Evolutionary conservation across 2,329 filamentous ascomycete genomes (phyloP).

Genomic region (Orbilia ellipsospora): DNA sequence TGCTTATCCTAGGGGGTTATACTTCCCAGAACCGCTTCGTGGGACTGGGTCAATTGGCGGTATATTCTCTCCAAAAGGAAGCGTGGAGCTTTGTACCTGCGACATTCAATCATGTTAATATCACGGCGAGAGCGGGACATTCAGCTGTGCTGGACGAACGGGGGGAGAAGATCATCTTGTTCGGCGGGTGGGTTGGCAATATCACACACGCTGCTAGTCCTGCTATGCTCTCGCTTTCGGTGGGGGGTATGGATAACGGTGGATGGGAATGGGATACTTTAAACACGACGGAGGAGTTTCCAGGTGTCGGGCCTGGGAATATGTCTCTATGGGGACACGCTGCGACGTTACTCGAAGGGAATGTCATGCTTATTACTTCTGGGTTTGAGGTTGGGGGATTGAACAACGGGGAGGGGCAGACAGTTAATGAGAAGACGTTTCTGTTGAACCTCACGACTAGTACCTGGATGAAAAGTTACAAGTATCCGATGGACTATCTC

Average conservation of each 20-base stretch:
- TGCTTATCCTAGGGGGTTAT: constrained; percentile 57
- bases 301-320: constrained; percentile 63
- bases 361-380: constrained; percentile 75
- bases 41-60: constrained; percentile 56
- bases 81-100: constrained; percentile 56
- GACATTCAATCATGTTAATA: constrained; percentile 59
- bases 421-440: constrained; percentile 59
- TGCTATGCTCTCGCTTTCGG: constrained; percentile 79
- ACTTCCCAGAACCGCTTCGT: constrained; percentile 56
- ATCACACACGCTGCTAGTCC: constrained; percentile 79
- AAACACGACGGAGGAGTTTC: constrained; percentile 60
- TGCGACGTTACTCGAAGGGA: constrained; percentile 72
- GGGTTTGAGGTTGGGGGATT: constrained; percentile 68
- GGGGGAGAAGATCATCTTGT: constrained; percentile 78
- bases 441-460: constrained; percentile 71
- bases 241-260: constrained; percentile 77
- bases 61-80: constrained; percentile 52
- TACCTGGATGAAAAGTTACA: constrained; percentile 64
- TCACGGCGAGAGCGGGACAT: constrained; percentile 89
- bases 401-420: constrained; percentile 61
- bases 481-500: constrained; percentile 28
- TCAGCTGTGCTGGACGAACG: constrained; percentile 83
- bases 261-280: constrained; percentile 79
- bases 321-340: constrained; percentile 72
- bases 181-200: constrained; percentile 94